These are phyloP conservation scores for Neofusicoccum umdonicola DNA, from an alignment of 2,329 filamentous ascomycete genomes.

Conservation along the genomic window DNA sequence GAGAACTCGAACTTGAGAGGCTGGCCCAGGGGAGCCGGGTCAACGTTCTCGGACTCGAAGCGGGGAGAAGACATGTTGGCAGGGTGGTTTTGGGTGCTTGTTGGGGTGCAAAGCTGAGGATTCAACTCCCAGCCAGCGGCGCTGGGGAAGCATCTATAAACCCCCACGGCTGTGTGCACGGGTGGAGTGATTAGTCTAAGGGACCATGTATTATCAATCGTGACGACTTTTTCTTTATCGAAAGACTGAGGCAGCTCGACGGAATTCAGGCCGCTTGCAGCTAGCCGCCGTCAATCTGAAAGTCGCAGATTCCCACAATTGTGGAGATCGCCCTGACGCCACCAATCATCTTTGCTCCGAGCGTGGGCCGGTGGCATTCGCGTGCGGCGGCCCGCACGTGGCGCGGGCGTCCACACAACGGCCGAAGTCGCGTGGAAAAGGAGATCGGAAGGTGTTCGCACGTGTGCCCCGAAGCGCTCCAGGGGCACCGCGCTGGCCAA, in stretches of 20 bases:
- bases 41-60: constrained; percentile 42
- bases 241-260: constrained; percentile 3
- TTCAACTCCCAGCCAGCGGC: neutral
- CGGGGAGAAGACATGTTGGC: constrained; percentile 26
- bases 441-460: neutral
- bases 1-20: constrained; percentile 48
- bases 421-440: constrained; percentile 12
- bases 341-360: constrained; percentile 8
- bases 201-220: constrained; percentile 3
- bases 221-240: neutral
- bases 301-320: neutral
- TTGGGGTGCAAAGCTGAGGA: constrained; percentile 8
- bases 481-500: neutral
- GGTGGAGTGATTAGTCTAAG: constrained; percentile 11
- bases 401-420: constrained; percentile 4
- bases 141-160: neutral
- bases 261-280: neutral
- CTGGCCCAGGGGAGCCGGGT: constrained; percentile 41
- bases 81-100: neutral
- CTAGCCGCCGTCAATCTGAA: neutral
- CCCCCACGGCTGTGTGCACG: neutral
- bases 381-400: constrained; percentile 12
- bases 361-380: neutral
- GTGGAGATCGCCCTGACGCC: neutral
- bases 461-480: neutral